Evolutionary conservation across 306 rosid genomes (phyloP).

Genomic region (Acacia melanoxylon): DNA sequence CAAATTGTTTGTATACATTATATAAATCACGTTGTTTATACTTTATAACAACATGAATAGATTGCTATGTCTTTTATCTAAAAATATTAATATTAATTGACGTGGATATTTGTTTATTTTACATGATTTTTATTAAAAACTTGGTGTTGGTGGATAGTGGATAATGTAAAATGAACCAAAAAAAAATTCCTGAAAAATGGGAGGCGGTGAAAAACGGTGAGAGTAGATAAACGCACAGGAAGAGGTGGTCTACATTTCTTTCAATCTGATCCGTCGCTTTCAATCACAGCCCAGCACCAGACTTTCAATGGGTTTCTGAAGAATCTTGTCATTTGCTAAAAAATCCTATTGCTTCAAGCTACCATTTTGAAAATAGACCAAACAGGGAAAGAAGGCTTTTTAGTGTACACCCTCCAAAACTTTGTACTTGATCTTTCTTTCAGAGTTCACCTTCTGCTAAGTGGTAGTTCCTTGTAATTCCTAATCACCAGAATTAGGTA

Average conservation of each 20-base stretch:
- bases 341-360: not conserved
- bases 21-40: not conserved
- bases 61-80: too few relatives aligned
- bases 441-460: conserved; percentile 21
- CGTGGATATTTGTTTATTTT: not conserved
- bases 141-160: not conserved
- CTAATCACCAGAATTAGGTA: conserved; percentile 29
- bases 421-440: conserved; percentile 22
- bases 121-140: too few relatives aligned
- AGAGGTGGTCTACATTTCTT: conserved; percentile 18
- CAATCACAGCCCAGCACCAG: not conserved
- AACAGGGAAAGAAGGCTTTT: not conserved
- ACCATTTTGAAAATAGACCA: not conserved
- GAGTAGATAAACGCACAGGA: conserved; percentile 11
- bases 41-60: too few relatives aligned
- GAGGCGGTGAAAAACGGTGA: not conserved
- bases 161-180: not conserved
- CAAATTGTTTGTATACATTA: too few relatives aligned
- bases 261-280: conserved; percentile 21
- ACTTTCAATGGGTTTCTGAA: not conserved
- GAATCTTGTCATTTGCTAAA: conserved; percentile 17
- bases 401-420: not conserved
- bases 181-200: not conserved
- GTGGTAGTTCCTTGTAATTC: conserved; percentile 17
- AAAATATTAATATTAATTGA: not conserved